Percentiles rank a stretch among this genome's conserved stretches.
Conservation (phyloP, 2,329 filamentous ascomycete species). For the Alternaria sp. region DNA sequence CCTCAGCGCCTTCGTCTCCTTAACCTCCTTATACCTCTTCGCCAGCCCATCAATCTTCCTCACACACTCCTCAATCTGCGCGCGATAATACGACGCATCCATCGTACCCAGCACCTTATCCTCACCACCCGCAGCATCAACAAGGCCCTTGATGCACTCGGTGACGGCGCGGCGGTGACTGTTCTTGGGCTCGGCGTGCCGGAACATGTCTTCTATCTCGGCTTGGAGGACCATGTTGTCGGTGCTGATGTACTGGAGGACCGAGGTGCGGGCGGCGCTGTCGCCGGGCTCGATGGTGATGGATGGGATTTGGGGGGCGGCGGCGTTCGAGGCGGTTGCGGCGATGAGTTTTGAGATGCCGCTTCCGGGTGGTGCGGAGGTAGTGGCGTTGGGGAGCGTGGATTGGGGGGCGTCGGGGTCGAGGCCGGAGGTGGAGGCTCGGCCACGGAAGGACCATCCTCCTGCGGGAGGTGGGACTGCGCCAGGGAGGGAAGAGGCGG, state of each 20-base stretch:
- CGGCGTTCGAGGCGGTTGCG: neutral
- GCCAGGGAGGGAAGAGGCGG: neutral
- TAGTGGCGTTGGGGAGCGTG: neutral
- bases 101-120: neutral
- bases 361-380: neutral
- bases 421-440: neutral
- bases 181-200: neutral
- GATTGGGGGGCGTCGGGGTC: neutral
- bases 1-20: neutral
- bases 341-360: neutral
- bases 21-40: neutral
- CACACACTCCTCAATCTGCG: slow-evolving; percentile 1
- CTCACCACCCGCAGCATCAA: neutral
- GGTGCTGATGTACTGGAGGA: neutral
- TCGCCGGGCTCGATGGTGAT: neutral
- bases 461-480: neutral
- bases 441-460: neutral
- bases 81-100: slow-evolving; percentile 1
- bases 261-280: neutral
- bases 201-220: slow-evolving; percentile 1
- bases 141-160: neutral
- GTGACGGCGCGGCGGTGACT: neutral
- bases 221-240: slow-evolving; percentile 2
- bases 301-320: neutral
- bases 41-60: neutral